Conservation (phyloP, 1,139 yeast genomes). For the Debaryomyces robertsiae region DNA sequence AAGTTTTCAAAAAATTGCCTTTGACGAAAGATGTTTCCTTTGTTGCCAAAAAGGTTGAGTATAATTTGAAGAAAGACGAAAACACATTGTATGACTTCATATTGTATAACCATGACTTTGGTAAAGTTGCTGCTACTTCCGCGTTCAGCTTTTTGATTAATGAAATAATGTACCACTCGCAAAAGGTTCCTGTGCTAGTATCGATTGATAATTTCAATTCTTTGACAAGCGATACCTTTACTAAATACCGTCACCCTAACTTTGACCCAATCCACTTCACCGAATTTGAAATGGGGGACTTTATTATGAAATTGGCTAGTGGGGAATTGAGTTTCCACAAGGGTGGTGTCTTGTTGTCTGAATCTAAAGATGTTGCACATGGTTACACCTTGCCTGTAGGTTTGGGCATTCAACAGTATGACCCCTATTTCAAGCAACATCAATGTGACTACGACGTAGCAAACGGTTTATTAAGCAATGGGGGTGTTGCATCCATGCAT, state of each 20-base stretch:
- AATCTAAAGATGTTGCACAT: conserved; percentile 38
- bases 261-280: conserved; percentile 61
- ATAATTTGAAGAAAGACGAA: conserved; percentile 42
- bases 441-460: conserved; percentile 62
- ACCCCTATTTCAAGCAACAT: conserved; percentile 55
- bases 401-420: conserved; percentile 54
- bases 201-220: conserved; percentile 79
- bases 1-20: conserved; percentile 49
- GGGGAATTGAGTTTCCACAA: conserved; percentile 55
- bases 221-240: conserved; percentile 54
- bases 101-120: conserved; percentile 42
- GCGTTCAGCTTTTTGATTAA: conserved; percentile 57
- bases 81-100: conserved; percentile 46
- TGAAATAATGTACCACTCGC: conserved; percentile 52
- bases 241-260: conserved; percentile 63
- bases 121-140: conserved; percentile 34
- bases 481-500: conserved; percentile 49
- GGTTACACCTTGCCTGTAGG: conserved; percentile 60
- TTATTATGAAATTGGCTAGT: conserved; percentile 55
- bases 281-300: conserved; percentile 68
- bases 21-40: conserved; percentile 48
- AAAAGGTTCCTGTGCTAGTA: conserved; percentile 59
- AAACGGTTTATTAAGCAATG: conserved; percentile 44
- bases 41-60: conserved; percentile 35
- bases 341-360: conserved; percentile 72